Evolutionary conservation across 1,284 basidiomycete species (phyloP).

Genomic region (Puccinia triticina): DNA sequence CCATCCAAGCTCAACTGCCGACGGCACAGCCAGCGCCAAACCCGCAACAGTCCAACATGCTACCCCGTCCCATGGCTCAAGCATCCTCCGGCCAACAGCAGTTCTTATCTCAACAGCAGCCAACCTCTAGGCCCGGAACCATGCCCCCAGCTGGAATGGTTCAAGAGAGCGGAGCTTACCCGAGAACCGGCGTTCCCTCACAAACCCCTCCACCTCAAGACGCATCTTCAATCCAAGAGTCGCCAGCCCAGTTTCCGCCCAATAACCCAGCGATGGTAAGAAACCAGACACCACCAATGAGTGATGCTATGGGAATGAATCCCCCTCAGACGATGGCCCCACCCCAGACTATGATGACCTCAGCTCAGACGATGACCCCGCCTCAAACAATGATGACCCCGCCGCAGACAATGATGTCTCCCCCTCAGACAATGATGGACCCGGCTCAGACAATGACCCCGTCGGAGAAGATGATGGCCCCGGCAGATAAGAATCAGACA

Average conservation of each 20-base stretch:
- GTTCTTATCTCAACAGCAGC: background rate
- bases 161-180: background rate
- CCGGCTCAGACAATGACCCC: background rate
- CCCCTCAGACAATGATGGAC: background rate
- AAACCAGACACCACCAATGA: background rate
- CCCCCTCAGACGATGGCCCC: background rate
- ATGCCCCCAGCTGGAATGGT: slow-evolving; percentile 4
- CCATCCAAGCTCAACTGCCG: background rate
- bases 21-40: background rate
- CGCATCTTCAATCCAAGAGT: background rate
- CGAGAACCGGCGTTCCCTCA: background rate
- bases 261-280: background rate
- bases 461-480: background rate
- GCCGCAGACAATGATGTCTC: background rate
- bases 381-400: background rate
- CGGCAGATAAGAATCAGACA: background rate
- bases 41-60: slow-evolving; percentile 1
- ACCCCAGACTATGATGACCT: background rate
- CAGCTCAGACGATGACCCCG: background rate
- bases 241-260: background rate
- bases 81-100: background rate
- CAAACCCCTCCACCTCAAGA: background rate
- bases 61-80: background rate
- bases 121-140: background rate
- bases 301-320: background rate